phyloP scores from a whole-genome alignment of 495 filamentous ascomycete genomes.

The Chaetomium fimeti region DNA sequence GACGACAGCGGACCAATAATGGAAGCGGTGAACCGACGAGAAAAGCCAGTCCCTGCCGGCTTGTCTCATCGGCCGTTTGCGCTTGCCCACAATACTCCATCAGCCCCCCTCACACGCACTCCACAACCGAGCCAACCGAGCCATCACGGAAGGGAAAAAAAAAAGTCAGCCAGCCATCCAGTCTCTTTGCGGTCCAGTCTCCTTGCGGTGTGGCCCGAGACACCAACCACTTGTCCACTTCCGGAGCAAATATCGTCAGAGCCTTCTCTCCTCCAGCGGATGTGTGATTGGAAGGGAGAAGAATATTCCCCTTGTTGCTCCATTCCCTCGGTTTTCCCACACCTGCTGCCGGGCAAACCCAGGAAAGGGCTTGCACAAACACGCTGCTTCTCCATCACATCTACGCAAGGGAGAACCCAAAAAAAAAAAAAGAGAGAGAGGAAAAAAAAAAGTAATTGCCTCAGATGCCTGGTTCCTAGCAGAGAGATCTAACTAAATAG shows the following conservation, averaged over 20 bases:
- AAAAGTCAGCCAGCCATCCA: background rate
- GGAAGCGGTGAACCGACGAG: conserved; percentile 10
- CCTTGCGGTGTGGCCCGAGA: conserved; percentile 5
- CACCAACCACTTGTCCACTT: background rate
- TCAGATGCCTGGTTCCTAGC: conserved; percentile 3
- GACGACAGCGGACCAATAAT: background rate
- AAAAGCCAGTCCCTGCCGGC: conserved; percentile 7
- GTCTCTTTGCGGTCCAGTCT: too few species aligned
- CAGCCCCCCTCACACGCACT: background rate
- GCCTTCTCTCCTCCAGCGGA: background rate
- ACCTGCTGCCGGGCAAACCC: background rate
- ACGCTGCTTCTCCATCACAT: background rate
- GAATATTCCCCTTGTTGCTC: background rate
- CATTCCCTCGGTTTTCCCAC: conserved; percentile 2
- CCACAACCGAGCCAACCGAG: conserved; percentile 6
- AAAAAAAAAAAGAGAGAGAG: background rate
- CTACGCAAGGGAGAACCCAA: background rate
- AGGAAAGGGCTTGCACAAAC: conserved; percentile 17
- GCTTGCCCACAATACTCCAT: conserved; percentile 14
- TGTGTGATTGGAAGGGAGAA: background rate
- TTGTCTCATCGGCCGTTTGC: conserved; percentile 1
- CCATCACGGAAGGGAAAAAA: conserved; percentile 3
- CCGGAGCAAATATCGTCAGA: background rate
- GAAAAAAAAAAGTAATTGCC: conserved; percentile 17
- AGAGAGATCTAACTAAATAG: background rate